phyloP scores from a whole-genome alignment of 768 basidiomycete genomes.

The Strobilomyces dryophilus region DNA sequence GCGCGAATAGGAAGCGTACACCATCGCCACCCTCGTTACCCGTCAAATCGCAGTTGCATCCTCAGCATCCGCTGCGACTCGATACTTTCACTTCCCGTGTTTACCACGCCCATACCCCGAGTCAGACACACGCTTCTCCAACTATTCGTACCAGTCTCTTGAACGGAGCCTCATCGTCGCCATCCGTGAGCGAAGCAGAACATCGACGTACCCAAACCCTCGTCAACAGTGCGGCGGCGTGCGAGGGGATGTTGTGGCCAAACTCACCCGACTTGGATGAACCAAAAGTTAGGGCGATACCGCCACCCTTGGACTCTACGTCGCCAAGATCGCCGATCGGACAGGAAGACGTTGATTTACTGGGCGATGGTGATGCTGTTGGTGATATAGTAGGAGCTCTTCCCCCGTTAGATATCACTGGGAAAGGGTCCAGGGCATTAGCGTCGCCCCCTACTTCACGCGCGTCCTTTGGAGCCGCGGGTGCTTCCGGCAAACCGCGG shows the following conservation, averaged over 20 bases:
- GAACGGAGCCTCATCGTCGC: conserved; percentile 2
- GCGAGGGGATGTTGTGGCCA: conserved; percentile 39
- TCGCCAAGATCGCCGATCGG: conserved; percentile 1
- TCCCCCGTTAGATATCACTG: background rate
- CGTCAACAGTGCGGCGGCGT: conserved; percentile 52
- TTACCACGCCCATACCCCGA: conserved; percentile 19
- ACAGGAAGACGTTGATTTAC: conserved; percentile 14
- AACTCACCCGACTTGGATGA: conserved; percentile 14
- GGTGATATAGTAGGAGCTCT: background rate
- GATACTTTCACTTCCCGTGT: conserved; percentile 12
- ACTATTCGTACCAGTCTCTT: conserved; percentile 15
- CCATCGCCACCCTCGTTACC: conserved; percentile 46
- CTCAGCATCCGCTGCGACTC: conserved; percentile 3
- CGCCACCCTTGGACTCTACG: conserved; percentile 17
- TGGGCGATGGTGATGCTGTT: conserved; percentile 11
- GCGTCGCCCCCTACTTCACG: background rate
- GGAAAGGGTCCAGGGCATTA: background rate
- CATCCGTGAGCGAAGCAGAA: conserved; percentile 36
- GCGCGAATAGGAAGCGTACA: conserved; percentile 29
- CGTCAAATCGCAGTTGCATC: conserved; percentile 25
- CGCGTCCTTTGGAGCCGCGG: conserved; percentile 2
- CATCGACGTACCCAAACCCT: conserved; percentile 57
- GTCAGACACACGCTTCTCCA: conserved; percentile 12
- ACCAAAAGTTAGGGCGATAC: conserved; percentile 26
- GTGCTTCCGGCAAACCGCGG: conserved; percentile 8